phyloP scores from a whole-genome alignment of 139 green algal species.

The Diplosphaera chodatii region DNA sequence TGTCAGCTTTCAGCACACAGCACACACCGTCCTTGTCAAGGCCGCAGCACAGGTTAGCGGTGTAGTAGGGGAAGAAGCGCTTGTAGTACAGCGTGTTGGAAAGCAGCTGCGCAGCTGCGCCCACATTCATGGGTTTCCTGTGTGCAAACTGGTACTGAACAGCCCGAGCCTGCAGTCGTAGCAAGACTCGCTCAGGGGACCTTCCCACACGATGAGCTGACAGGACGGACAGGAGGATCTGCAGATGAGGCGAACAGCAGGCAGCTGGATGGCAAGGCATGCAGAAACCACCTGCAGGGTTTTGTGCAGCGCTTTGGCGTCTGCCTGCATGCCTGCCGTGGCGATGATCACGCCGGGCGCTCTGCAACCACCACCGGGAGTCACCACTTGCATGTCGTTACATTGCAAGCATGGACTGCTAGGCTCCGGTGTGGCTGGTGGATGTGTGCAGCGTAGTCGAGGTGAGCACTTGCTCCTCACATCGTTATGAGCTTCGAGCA shows the following conservation, averaged over 20 bases:
- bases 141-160: conserved; percentile 24
- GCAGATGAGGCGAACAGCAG: too few relatives aligned
- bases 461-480: conserved; percentile 51
- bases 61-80: conserved; percentile 99
- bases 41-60: conserved; percentile 92
- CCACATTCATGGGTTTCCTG: conserved; percentile 80
- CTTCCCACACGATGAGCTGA: conserved; percentile 13
- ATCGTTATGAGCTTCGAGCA: conserved; percentile 76
- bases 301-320: conserved; percentile 90
- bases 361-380: background rate
- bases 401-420: too few relatives aligned
- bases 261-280: background rate
- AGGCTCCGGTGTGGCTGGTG: too few relatives aligned
- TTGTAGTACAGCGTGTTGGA: conserved; percentile 96
- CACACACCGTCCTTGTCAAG: conserved; percentile 83
- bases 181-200: background rate
- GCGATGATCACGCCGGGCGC: conserved; percentile 59
- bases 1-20: too few relatives aligned
- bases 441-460: too few relatives aligned
- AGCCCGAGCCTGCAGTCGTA: conserved; percentile 9
- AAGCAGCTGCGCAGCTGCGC: conserved; percentile 89
- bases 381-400: too few relatives aligned
- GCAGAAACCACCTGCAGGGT: conserved; percentile 42
- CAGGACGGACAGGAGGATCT: too few relatives aligned
- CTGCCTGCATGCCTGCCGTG: conserved; percentile 86